These are phyloP conservation scores for Coemansia sp. DNA, from an alignment of 192 early-diverging fungal genomes.

Conservation along the genomic window DNA sequence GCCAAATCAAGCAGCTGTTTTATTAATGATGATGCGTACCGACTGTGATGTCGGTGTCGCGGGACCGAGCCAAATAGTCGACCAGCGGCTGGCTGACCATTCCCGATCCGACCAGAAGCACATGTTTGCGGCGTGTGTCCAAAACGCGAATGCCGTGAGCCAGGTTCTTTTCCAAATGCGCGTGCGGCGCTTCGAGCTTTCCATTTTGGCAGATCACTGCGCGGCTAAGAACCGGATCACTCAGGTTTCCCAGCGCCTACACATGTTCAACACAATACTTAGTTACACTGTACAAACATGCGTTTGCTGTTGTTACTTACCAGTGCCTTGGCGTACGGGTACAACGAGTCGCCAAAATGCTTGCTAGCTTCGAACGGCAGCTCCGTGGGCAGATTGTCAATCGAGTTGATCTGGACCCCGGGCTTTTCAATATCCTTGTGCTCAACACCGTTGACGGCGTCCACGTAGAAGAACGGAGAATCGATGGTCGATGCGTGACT, in stretches of 20 bases:
- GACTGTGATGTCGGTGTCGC: slow-evolving; percentile 50
- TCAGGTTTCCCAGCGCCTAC: slow-evolving; percentile 54
- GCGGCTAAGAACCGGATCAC: slow-evolving; percentile 67
- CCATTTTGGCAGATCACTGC: slow-evolving; percentile 81
- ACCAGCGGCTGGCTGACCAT: slow-evolving; percentile 91
- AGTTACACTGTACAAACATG: neutral
- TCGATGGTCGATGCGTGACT: slow-evolving; percentile 87
- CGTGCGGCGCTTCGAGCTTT: slow-evolving; percentile 58
- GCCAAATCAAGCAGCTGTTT: neutral
- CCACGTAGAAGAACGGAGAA: slow-evolving; percentile 87
- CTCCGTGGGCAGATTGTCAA: slow-evolving; percentile 96
- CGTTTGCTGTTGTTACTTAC: slow-evolving; percentile 42
- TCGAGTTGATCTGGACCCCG: slow-evolving; percentile 96
- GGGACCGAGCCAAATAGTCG: slow-evolving; percentile 73
- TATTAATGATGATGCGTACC: slow-evolving; percentile 21
- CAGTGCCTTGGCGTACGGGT: slow-evolving; percentile 78
- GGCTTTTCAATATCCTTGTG: slow-evolving; percentile 76
- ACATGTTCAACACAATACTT: neutral
- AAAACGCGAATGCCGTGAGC: slow-evolving; percentile 41
- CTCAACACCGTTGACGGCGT: slow-evolving; percentile 65
- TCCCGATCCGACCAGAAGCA: slow-evolving; percentile 83
- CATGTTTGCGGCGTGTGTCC: slow-evolving; percentile 51
- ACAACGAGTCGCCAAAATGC: slow-evolving; percentile 85
- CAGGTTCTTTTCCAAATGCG: slow-evolving; percentile 56
- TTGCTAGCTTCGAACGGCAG: slow-evolving; percentile 91